Evolutionary conservation across 2,329 filamentous ascomycete species (phyloP), one percentile per base, ranked within the genome.

Genomic region (Aspergillus sp.): DNA sequence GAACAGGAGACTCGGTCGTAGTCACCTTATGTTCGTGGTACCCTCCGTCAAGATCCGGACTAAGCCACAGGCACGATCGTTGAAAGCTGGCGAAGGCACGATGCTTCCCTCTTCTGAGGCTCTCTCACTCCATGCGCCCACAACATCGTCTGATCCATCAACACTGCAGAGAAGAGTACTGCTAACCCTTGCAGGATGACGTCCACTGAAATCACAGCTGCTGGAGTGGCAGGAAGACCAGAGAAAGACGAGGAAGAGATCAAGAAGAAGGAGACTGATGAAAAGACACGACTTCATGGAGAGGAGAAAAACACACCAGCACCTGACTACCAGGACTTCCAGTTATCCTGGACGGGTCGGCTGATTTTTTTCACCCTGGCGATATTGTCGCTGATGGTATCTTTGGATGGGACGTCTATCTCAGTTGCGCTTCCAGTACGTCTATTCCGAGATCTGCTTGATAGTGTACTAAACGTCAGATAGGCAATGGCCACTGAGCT

Each of bases 341-440:
- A 47, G n/a, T 51, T 58, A 2, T 47, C 50, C 2, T 33, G 17
- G 1, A 40, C 17, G 4, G 56, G 56, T 7, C 52, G 50, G 5
- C 38, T 58, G 7, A 51, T 58, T 7, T 56, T 58, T 26, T 43
- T 52, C 11, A 53, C 52, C 4, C 19, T 62, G 47, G 72, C 75
- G 7, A 72, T 82, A 43, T 73, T 87, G 49, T 79, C 79, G 3
- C 70, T 87, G 16, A 84, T 85, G 71, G 81, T 83, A 2, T 82
- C 85, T 11, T 73, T 88, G 24, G 85, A 88, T 65, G 84, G 83
- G 3, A 87, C 84, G 1, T 85, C 81, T 3, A 75, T 87, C 47
- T 83, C 82, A 3, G 83, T 86, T 6, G 83, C 85, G 3, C 68
- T 87, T 30, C 79, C 73, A 14, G 72, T 74, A 63, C 14, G 40